These are phyloP conservation scores for Carex sylvatica DNA, from an alignment of 202 grass and related monocot species.

Conservation along the genomic window DNA sequence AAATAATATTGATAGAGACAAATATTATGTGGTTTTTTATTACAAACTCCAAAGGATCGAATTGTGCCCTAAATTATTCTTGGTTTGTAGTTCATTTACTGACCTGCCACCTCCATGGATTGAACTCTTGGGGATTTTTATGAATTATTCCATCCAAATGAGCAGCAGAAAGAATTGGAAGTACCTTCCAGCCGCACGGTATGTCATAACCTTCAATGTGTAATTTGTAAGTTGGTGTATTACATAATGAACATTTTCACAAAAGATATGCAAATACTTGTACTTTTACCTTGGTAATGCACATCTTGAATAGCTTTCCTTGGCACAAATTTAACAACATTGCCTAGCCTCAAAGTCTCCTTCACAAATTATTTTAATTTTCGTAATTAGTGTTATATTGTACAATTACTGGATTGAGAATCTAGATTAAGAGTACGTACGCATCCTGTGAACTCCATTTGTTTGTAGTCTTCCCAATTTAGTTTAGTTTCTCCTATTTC, in stretches of 20 bases:
- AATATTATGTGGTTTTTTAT: background rate
- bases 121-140: slow-evolving; percentile 28
- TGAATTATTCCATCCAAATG: slow-evolving; percentile 37
- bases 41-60: background rate
- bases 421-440: background rate
- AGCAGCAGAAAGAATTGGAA: slow-evolving; percentile 28
- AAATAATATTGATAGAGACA: background rate
- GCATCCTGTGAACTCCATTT: slow-evolving; percentile 33
- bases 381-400: too few relatives aligned
- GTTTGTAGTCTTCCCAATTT: slow-evolving; percentile 37
- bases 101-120: slow-evolving; percentile 51
- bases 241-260: background rate
- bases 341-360: slow-evolving; percentile 36
- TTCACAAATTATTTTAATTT: slow-evolving; percentile 26
- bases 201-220: slow-evolving; percentile 40
- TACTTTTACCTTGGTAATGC: slow-evolving; percentile 31
- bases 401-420: background rate
- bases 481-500: slow-evolving; percentile 24
- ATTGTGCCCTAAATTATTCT: too few relatives aligned
- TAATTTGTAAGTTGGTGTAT: background rate
- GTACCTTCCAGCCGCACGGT: slow-evolving; percentile 39
- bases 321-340: slow-evolving; percentile 40
- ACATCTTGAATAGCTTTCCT: slow-evolving; percentile 29
- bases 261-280: background rate
- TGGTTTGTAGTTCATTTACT: background rate